phyloP scores from a whole-genome alignment of 2,329 filamentous ascomycete species.

The Lasiodiplodia gonubiensis region DNA sequence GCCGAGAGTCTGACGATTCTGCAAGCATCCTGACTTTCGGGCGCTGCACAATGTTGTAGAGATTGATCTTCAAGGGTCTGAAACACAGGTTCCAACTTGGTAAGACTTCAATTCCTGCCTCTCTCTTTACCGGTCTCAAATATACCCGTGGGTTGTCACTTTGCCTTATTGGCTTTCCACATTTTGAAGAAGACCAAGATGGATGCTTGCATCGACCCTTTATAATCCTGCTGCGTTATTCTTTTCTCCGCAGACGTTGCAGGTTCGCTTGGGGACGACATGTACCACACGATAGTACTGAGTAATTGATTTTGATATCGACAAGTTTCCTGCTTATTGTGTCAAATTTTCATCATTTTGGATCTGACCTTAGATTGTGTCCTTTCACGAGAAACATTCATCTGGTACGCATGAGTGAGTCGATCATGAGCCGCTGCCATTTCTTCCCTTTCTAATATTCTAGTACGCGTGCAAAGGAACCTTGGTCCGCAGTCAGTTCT shows the following conservation, averaged over 20 bases:
- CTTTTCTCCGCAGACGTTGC: slow-evolving; percentile 9
- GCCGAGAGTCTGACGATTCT: neutral
- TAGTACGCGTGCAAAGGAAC: too few relatives aligned
- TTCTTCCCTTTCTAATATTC: too few relatives aligned
- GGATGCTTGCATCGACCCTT: slow-evolving; percentile 20
- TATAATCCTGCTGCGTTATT: slow-evolving; percentile 25
- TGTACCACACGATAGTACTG: neutral
- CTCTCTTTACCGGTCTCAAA: slow-evolving; percentile 13
- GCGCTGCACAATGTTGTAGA: neutral
- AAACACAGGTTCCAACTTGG: neutral
- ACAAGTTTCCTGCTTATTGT: neutral
- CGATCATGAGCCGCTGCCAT: too few relatives aligned
- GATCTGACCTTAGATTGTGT: neutral
- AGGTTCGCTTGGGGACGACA: slow-evolving; percentile 25
- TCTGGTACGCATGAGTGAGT: too few relatives aligned
- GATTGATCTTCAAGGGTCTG: neutral
- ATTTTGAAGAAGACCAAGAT: slow-evolving; percentile 22
- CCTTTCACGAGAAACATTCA: too few relatives aligned
- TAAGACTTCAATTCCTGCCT: neutral
- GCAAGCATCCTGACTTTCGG: neutral
- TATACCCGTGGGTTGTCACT: slow-evolving; percentile 24
- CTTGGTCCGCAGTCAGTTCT: too few relatives aligned
- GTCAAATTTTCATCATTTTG: neutral
- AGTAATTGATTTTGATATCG: neutral
- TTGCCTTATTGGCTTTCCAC: slow-evolving; percentile 15